Conservation (phyloP, 2,329 filamentous ascomycete species). For the Aureobasidium sp. region DNA sequence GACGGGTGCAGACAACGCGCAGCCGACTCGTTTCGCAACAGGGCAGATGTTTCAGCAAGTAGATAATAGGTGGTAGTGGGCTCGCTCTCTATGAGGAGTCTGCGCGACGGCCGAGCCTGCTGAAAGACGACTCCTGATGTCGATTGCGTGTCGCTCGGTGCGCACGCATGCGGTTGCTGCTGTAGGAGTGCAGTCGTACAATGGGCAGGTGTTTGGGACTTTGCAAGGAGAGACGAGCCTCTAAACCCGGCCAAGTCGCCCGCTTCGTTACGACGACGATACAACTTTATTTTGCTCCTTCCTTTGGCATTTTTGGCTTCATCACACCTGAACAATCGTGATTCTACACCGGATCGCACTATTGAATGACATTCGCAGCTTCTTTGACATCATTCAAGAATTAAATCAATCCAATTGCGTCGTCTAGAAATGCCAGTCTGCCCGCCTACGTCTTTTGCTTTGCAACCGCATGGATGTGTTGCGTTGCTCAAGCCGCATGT, state of each 20-base stretch:
- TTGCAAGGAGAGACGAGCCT: background rate
- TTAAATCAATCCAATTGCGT: too few relatives aligned
- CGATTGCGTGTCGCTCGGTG: conserved; percentile 2
- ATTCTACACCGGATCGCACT: too few relatives aligned
- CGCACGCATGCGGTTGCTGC: conserved; percentile 11
- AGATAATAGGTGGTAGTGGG: too few relatives aligned
- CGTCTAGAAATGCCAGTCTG: too few relatives aligned
- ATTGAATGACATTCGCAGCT: too few relatives aligned
- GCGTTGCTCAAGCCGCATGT: too few relatives aligned
- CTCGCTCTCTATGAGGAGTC: background rate
- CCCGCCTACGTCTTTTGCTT: too few relatives aligned
- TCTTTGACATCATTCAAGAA: too few relatives aligned
- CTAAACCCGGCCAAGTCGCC: background rate
- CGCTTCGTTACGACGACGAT: background rate
- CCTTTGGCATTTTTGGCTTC: background rate
- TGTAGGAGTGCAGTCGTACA: background rate
- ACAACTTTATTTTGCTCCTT: conserved; percentile 3
- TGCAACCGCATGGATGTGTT: too few relatives aligned
- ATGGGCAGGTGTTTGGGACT: conserved; percentile 1
- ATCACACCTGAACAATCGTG: background rate
- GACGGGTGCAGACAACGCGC: conserved; percentile 1
- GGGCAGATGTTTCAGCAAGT: conserved; percentile 7
- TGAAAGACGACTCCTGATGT: conserved; percentile 6
- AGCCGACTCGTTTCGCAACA: conserved; percentile 1
- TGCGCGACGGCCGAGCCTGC: background rate